phyloP scores from a whole-genome alignment of 2,329 filamentous ascomycete genomes.

The Alternaria atra region DNA sequence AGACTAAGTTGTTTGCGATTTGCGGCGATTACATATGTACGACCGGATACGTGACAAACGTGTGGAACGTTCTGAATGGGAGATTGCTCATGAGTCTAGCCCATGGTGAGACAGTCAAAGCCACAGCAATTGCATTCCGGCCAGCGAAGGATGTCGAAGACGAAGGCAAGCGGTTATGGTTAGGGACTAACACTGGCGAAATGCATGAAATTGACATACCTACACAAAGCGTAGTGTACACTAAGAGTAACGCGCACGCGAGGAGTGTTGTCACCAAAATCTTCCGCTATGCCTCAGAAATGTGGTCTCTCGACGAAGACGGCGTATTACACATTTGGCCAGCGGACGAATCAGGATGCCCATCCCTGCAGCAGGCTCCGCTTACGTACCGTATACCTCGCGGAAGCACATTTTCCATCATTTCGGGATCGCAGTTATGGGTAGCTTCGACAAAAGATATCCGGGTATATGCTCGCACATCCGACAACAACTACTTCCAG shows the following conservation, averaged over 20 bases:
- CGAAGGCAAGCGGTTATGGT: slow-evolving; percentile 85
- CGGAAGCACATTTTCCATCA: slow-evolving; percentile 87
- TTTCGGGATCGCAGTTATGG: slow-evolving; percentile 87
- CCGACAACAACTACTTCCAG: slow-evolving; percentile 73
- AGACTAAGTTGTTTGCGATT: slow-evolving; percentile 84
- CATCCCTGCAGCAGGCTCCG: slow-evolving; percentile 77
- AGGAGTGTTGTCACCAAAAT: slow-evolving; percentile 84
- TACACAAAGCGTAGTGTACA: slow-evolving; percentile 74
- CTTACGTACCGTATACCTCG: slow-evolving; percentile 80
- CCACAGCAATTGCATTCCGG: slow-evolving; percentile 84
- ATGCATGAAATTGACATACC: slow-evolving; percentile 87
- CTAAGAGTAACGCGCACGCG: slow-evolving; percentile 76
- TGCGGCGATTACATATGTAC: slow-evolving; percentile 90
- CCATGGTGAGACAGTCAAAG: slow-evolving; percentile 85
- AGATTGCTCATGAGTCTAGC: slow-evolving; percentile 81
- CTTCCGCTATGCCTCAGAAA: slow-evolving; percentile 82
- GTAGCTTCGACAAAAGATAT: slow-evolving; percentile 87
- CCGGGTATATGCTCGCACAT: slow-evolving; percentile 79
- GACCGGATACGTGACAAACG: slow-evolving; percentile 83
- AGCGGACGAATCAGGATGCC: slow-evolving; percentile 76
- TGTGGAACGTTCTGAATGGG: slow-evolving; percentile 86
- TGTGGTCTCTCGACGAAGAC: slow-evolving; percentile 93
- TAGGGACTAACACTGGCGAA: slow-evolving; percentile 88
- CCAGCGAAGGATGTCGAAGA: slow-evolving; percentile 78
- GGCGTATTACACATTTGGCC: slow-evolving; percentile 89